These are phyloP conservation scores for Torulaspora quercuum DNA, from an alignment of 805 yeast species.

Conservation along the genomic window DNA sequence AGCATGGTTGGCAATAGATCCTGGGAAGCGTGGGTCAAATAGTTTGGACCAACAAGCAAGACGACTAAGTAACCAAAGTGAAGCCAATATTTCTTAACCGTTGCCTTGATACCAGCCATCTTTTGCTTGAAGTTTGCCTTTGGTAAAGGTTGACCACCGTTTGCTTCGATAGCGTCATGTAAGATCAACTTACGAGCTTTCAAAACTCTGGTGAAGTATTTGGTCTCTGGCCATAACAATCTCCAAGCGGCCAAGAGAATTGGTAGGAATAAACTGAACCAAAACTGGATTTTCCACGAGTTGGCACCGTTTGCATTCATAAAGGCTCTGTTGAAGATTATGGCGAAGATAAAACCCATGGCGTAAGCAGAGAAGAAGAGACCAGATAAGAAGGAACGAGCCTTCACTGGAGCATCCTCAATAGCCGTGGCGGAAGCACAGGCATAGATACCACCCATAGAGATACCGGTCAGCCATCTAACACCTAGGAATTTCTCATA, in stretches of 20 bases:
- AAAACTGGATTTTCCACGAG: conserved; percentile 68
- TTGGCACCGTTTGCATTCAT: conserved; percentile 42
- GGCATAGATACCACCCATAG: conserved; percentile 72
- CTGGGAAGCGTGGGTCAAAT: conserved; percentile 71
- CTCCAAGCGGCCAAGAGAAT: conserved; percentile 58
- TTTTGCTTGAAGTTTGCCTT: conserved; percentile 22
- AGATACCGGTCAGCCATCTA: conserved; percentile 62
- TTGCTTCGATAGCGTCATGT: conserved; percentile 23
- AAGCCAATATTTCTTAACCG: conserved; percentile 56
- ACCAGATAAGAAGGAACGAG: conserved; percentile 63
- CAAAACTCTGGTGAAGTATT: conserved; percentile 41
- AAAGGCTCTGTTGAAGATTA: conserved; percentile 62
- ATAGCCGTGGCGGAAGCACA: conserved; percentile 63
- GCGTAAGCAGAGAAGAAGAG: conserved; percentile 57
- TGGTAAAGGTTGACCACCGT: conserved; percentile 25
- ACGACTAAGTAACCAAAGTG: conserved; percentile 54
- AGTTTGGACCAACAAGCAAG: conserved; percentile 66
- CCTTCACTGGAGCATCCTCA: conserved; percentile 57
- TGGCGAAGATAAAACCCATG: conserved; percentile 63
- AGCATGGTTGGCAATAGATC: conserved; percentile 68
- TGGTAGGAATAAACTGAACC: conserved; percentile 72
- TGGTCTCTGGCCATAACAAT: conserved; percentile 56
- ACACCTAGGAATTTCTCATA: conserved; percentile 56
- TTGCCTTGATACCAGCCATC: conserved; percentile 34
- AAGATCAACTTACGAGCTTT: conserved; percentile 24